Base-by-base conservation (phyloP, 2,329 filamentous ascomycete genomes). In the Penicillium sp. region DNA sequence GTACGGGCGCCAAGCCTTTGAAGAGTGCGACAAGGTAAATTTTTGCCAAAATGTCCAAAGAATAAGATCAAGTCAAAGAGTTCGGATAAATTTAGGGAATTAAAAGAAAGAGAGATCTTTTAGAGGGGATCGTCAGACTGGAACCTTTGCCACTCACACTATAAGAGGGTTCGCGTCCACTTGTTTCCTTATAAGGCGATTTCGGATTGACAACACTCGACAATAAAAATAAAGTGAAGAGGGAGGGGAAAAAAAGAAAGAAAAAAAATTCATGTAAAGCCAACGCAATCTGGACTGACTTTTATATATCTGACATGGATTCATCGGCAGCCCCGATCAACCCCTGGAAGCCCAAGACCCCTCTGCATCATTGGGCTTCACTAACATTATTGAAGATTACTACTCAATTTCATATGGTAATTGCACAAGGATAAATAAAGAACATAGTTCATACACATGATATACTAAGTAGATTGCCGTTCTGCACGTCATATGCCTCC, bases 1-100 rank as follows among this genome's bases (percentile, higher is more conserved):
- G 48, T 36, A 53, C 60, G 62, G 64, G 34, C 53, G 64, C 63
- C 63, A 65, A 65, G 63, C 40, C 58, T 38, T 31, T 31, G 21
- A 41, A 53, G 47, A 51, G 47, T 27, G 50, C 33, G 21, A 38
- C 41, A 50, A 44, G 25, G 9, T 29, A 7, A 52, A 34, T 27
- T n/a, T 27, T n/a, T 15, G 25, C 25, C 25, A 8, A 27, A 44
- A 55, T 43, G 3, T 33, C n/a, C 21, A 27, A 34, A 50, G 23
- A 44, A 29, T 15, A 34, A 27, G 21, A 50, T 39, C 19, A 40
- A 33, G 6, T 50, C 4, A 9, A 16, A 39, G 2, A 23, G 25
- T 19, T n/a, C 7, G n/a, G 25, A 11, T 7, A 10, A 16, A 16
- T 34, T 41, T 5, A 31, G 13, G 15, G 19, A 16, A 34, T 34